Evolutionary conservation across 1,284 basidiomycete species (phyloP), one percentile per base, ranked within the genome.

Genomic region (Hortiboletus rubellus): DNA sequence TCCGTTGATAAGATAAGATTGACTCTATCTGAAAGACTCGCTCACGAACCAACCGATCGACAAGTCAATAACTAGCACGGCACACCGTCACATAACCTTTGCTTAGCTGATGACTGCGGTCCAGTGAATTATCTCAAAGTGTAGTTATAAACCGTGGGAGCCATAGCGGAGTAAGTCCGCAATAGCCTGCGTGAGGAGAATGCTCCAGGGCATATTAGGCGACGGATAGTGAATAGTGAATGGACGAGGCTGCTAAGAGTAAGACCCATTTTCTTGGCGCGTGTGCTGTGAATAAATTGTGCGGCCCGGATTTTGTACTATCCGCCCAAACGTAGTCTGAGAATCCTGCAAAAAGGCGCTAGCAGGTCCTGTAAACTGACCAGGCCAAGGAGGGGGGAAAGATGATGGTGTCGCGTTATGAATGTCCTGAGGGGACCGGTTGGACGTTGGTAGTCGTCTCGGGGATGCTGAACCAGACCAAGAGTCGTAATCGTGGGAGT

Each of bases 201-300:
- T 45, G 42, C 38, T 12, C 54, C 41, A 48, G 48, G 57, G 34
- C 54, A 54, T 50, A 67, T 72, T 67, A 72, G 31, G 46, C 52
- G 63, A 57, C 52, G 52, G 45, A 30, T 65, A 71, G 37, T 59
- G 50, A 58, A 58, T 64, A 68, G 31, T 49, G 57, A 46, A 54
- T 52, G 55, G 46, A 57, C n/a, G 41, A 48, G 34, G 52, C 17
- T 54, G 50, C 54, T 61, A 71, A 56, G 66, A 61, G 50, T 65
- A 72, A 44, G 69, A 59, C 31, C 69, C 69, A 22, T 67, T 72
- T 59, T 74, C 70, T 36, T 62, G 54, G 45, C 60, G 74, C 44
- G 75, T 69, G 48, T 76, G 74, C 60, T 81, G 81, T 38, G 82
- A 81, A 66, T 84, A 84, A 61, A 84, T 83, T 34, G 82, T 84